These are phyloP conservation scores for Pyricularia pennisetigena DNA, from an alignment of 2,329 filamentous ascomycete species.

Conservation along the genomic window DNA sequence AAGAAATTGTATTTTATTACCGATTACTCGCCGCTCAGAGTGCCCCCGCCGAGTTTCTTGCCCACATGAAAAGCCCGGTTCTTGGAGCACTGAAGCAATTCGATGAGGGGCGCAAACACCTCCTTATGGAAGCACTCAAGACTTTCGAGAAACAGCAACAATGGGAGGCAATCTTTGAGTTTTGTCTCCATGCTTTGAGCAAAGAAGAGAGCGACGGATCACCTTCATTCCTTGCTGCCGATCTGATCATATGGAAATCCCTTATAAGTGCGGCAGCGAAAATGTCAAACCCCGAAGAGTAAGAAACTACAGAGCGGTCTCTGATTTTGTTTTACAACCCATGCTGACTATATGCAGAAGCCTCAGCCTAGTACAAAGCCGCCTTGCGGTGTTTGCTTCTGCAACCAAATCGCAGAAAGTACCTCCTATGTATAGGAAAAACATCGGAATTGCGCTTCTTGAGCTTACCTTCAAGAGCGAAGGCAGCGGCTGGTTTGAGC, in stretches of 20 bases:
- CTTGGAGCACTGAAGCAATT: conserved; percentile 35
- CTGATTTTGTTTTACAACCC: neutral
- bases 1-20: conserved; percentile 41
- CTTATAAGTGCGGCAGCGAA: conserved; percentile 21
- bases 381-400: conserved; percentile 17
- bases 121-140: conserved; percentile 29
- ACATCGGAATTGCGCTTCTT: conserved; percentile 20
- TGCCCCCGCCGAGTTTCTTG: conserved; percentile 27
- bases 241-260: conserved; percentile 25
- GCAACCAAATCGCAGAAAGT: conserved; percentile 12
- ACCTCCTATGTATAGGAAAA: conserved; percentile 23
- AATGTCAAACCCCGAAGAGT: conserved; percentile 16
- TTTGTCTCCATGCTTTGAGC: conserved; percentile 33
- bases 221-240: conserved; percentile 32
- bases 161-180: conserved; percentile 30
- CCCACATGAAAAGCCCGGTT: conserved; percentile 25
- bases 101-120: conserved; percentile 33
- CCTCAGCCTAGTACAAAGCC: conserved; percentile 16
- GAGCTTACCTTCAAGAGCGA: conserved; percentile 20
- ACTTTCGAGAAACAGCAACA: conserved; percentile 26
- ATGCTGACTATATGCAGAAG: neutral
- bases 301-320: neutral
- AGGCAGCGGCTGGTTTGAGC: conserved; percentile 8
- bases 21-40: conserved; percentile 34
- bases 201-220: conserved; percentile 24